These are phyloP conservation scores for Ophiostoma quercus DNA, from an alignment of 2,329 filamentous ascomycete species.

Conservation along the genomic window DNA sequence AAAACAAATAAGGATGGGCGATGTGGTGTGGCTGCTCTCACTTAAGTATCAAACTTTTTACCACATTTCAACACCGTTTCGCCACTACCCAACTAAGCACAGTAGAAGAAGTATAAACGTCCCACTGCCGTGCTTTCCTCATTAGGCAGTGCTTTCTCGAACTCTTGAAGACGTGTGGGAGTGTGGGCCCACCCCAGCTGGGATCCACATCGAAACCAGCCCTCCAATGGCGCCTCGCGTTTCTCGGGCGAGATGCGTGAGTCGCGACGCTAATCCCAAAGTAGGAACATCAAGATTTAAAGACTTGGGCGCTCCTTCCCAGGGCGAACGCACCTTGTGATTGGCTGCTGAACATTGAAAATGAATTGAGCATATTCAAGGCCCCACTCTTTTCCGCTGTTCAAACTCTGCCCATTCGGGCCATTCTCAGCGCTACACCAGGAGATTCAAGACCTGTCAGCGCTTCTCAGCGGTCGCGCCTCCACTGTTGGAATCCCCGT, in stretches of 20 bases:
- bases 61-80: neutral
- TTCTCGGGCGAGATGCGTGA: conserved; percentile 10
- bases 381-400: neutral
- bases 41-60: neutral
- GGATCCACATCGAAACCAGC: neutral
- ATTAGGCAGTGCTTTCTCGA: neutral
- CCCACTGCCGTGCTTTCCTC: neutral
- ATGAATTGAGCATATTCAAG: neutral
- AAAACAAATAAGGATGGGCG: neutral
- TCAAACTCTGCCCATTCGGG: neutral
- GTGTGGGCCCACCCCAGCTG: neutral
- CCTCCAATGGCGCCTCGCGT: neutral
- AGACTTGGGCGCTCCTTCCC: conserved; percentile 1
- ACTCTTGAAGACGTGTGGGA: neutral
- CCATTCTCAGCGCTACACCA: neutral
- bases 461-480: neutral
- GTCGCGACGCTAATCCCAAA: neutral
- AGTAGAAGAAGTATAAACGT: neutral
- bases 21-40: neutral
- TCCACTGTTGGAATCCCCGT: conserved; percentile 8
- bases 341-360: conserved; percentile 6
- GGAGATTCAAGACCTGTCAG: neutral
- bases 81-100: neutral
- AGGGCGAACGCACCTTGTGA: neutral
- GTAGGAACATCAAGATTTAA: neutral